Evolutionary conservation across 176 grass and related monocot genomes (phyloP).

Genomic region (Thinopyrum elongatum): DNA sequence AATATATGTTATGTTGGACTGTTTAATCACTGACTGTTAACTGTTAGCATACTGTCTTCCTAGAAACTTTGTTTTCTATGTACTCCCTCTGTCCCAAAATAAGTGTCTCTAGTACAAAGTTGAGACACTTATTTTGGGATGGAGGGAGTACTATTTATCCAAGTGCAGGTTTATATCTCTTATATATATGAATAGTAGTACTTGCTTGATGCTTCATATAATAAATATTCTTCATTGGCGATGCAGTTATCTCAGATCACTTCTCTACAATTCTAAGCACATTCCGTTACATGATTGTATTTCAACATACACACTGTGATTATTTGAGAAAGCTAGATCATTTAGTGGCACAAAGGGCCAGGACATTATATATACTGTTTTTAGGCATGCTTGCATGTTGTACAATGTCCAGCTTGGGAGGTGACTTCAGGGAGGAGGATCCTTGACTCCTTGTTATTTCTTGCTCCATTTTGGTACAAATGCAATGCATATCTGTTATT

Average conservation of each 20-base stretch:
- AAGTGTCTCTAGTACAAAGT: too few species aligned
- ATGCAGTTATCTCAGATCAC: slow-evolving; percentile 2
- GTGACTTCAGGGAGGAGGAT: not conserved
- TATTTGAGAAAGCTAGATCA: slow-evolving; percentile 19
- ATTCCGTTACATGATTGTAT: not conserved
- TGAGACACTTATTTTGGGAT: too few species aligned
- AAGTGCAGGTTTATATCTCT: slow-evolving; percentile 2
- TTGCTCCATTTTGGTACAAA: not conserved
- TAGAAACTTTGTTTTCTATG: too few species aligned
- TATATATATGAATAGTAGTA: not conserved
- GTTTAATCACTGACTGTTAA: not conserved
- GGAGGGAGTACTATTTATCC: not conserved
- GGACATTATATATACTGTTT: not conserved
- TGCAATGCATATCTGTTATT: not conserved
- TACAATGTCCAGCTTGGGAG: not conserved
- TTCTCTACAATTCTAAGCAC: slow-evolving; percentile 13
- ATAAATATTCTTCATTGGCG: not conserved
- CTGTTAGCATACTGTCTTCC: not conserved
- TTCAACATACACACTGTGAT: not conserved
- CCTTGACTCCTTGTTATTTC: not conserved
- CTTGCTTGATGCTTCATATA: not conserved
- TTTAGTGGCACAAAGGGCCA: not conserved
- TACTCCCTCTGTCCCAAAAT: too few species aligned
- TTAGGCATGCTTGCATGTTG: slow-evolving; percentile 3
- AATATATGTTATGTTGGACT: not conserved